Conservation (phyloP, 2,329 filamentous ascomycete species). For the Pseudophaeomoniella oleicola region DNA sequence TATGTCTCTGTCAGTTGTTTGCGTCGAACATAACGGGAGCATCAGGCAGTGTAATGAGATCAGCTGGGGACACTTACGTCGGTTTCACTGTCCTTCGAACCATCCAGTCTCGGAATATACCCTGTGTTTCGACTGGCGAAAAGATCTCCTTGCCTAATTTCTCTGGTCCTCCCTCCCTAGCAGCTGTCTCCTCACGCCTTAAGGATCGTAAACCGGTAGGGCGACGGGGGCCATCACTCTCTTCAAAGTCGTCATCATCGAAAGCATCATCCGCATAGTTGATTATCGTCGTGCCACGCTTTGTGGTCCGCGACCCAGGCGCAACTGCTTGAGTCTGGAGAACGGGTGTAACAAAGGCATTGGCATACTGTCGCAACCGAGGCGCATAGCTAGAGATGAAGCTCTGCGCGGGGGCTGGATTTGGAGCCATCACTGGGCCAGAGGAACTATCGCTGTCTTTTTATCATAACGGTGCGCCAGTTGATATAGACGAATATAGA, state of each 20-base stretch:
- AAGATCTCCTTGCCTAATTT: constrained; percentile 72
- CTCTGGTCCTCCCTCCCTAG: constrained; percentile 51
- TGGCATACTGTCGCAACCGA: constrained; percentile 76
- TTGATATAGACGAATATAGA: neutral
- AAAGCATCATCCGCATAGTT: constrained; percentile 97
- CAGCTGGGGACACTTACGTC: constrained; percentile 27
- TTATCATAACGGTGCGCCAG: neutral
- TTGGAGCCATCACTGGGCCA: neutral
- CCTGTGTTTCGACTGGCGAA: constrained; percentile 68
- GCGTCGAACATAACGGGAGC: constrained; percentile 5
- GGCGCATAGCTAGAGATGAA: constrained; percentile 87
- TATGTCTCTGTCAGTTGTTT: constrained; percentile 2
- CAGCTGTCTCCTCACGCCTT: constrained; percentile 58
- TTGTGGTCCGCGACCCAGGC: constrained; percentile 69
- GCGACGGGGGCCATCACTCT: constrained; percentile 52
- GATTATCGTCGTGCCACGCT: constrained; percentile 89
- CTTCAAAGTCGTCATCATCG: constrained; percentile 53
- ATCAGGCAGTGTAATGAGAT: constrained; percentile 3
- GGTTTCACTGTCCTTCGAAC: constrained; percentile 45
- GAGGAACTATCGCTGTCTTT: neutral
- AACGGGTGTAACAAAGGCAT: constrained; percentile 77
- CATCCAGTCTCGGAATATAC: constrained; percentile 94
- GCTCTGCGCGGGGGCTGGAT: constrained; percentile 53
- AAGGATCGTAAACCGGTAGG: constrained; percentile 72
- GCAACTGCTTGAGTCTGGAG: constrained; percentile 55